phyloP scores from a whole-genome alignment of 768 basidiomycete genomes.

The Suillus alpinus region DNA sequence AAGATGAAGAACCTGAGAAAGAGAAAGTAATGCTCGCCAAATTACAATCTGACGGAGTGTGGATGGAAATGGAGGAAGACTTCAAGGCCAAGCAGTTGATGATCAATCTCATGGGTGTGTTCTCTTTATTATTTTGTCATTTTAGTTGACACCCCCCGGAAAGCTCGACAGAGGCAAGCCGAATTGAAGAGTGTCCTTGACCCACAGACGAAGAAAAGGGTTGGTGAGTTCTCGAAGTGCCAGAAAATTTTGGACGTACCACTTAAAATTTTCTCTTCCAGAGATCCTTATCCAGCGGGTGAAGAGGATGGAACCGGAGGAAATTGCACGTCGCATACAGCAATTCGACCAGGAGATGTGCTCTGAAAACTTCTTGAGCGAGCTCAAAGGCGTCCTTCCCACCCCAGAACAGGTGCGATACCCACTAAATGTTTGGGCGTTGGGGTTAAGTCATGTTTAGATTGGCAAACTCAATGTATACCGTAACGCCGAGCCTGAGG shows the following conservation, averaged over 20 bases:
- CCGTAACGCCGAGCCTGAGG: slow-evolving; percentile 80
- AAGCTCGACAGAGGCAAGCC: slow-evolving; percentile 80
- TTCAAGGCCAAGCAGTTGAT: slow-evolving; percentile 96
- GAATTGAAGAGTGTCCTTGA: slow-evolving; percentile 91
- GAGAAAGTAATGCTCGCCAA: slow-evolving; percentile 81
- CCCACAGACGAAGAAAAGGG: slow-evolving; percentile 86
- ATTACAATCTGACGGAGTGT: slow-evolving; percentile 82
- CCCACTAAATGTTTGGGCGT: background rate
- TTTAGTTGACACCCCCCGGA: background rate
- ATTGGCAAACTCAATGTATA: slow-evolving; percentile 89
- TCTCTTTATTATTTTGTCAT: slow-evolving; percentile 1
- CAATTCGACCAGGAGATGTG: slow-evolving; percentile 87
- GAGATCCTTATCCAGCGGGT: slow-evolving; percentile 92
- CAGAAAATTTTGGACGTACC: background rate
- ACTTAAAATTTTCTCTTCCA: slow-evolving; percentile 27
- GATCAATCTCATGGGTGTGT: slow-evolving; percentile 78
- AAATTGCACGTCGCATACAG: slow-evolving; percentile 79
- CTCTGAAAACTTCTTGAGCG: slow-evolving; percentile 84
- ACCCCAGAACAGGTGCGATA: slow-evolving; percentile 79
- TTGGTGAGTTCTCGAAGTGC: slow-evolving; percentile 57
- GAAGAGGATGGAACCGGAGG: slow-evolving; percentile 80
- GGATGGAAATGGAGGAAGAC: slow-evolving; percentile 96
- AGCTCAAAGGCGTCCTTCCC: slow-evolving; percentile 84
- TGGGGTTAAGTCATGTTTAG: slow-evolving; percentile 32
- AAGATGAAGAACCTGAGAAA: slow-evolving; percentile 56